Conservation (phyloP, 768 basidiomycete genomes). For the Clitopilus passeckerianus region DNA sequence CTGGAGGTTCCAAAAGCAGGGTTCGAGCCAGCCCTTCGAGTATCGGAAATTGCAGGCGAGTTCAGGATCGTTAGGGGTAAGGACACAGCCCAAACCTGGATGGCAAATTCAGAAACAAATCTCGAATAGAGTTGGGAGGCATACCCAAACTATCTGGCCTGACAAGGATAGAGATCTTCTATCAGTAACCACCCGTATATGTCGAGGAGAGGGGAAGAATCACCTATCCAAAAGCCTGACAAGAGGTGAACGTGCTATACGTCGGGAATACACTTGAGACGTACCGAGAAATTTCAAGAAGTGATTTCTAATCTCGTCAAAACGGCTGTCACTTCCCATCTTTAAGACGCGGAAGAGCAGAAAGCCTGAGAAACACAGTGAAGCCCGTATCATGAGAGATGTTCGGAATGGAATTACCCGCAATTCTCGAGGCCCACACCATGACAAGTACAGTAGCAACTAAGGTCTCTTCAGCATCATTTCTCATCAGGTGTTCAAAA, state of each 20-base stretch:
- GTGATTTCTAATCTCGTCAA: slow-evolving; percentile 60
- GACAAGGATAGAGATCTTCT: too few relatives aligned
- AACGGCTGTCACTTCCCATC: slow-evolving; percentile 59
- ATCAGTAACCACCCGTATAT: too few relatives aligned
- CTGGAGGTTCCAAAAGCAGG: slow-evolving; percentile 55
- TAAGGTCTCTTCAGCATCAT: slow-evolving; percentile 3
- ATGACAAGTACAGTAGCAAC: slow-evolving; percentile 56
- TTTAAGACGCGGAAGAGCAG: slow-evolving; percentile 67
- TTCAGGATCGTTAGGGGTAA: slow-evolving; percentile 63
- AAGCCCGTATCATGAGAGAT: neutral
- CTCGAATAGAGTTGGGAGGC: too few relatives aligned
- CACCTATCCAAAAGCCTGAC: slow-evolving; percentile 4
- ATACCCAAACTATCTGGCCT: slow-evolving; percentile 54
- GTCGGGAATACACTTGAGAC: slow-evolving; percentile 2
- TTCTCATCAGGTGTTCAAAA: neutral
- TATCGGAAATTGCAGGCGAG: slow-evolving; percentile 58
- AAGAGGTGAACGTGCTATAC: neutral
- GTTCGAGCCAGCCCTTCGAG: slow-evolving; percentile 34
- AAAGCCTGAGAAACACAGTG: slow-evolving; percentile 35
- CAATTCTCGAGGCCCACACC: slow-evolving; percentile 60
- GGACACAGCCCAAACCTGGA: slow-evolving; percentile 56
- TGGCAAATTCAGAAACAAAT: neutral
- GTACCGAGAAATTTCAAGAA: slow-evolving; percentile 61
- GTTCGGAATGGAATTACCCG: slow-evolving; percentile 26
- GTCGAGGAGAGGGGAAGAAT: too few relatives aligned